A percentile compares a stretch with the other conserved stretches of the same genome.
Conservation (phyloP, 2,329 filamentous ascomycete genomes). For the Aspergillus udagawae region DNA sequence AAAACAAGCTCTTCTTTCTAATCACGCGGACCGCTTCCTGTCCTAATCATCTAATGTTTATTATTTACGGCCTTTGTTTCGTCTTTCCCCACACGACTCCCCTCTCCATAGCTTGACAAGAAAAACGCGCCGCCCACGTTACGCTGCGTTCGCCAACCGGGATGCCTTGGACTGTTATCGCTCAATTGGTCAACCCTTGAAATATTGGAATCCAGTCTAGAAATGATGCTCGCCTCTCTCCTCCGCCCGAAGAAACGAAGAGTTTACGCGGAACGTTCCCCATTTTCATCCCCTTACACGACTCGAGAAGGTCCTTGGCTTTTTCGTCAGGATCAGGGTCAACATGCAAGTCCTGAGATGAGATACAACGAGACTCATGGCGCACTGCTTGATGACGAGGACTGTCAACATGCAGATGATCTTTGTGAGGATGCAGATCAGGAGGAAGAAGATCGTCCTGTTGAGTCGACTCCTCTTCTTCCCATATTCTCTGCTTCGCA, state of each 20-base stretch:
- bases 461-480: conserved; percentile 53
- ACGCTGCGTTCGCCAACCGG: background rate
- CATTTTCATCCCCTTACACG: conserved; percentile 26
- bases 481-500: conserved; percentile 78
- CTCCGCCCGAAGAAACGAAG: conserved; percentile 28
- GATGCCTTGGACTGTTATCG: background rate
- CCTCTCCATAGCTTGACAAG: background rate
- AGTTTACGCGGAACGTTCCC: conserved; percentile 22
- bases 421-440: conserved; percentile 35
- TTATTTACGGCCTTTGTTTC: background rate
- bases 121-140: background rate
- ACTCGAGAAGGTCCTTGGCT: conserved; percentile 20
- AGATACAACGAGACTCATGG: conserved; percentile 18
- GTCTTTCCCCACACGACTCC: background rate
- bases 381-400: conserved; percentile 26
- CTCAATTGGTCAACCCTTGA: background rate
- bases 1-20: background rate
- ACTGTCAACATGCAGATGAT: conserved; percentile 39
- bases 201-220: background rate
- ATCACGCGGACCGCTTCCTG: background rate
- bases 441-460: conserved; percentile 42
- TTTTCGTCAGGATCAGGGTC: conserved; percentile 11
- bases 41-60: background rate
- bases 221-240: conserved; percentile 29
- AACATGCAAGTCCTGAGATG: conserved; percentile 1